Evolutionary conservation across 2,329 filamentous ascomycete genomes (phyloP).

Genomic region (Monosporascus ibericus): DNA sequence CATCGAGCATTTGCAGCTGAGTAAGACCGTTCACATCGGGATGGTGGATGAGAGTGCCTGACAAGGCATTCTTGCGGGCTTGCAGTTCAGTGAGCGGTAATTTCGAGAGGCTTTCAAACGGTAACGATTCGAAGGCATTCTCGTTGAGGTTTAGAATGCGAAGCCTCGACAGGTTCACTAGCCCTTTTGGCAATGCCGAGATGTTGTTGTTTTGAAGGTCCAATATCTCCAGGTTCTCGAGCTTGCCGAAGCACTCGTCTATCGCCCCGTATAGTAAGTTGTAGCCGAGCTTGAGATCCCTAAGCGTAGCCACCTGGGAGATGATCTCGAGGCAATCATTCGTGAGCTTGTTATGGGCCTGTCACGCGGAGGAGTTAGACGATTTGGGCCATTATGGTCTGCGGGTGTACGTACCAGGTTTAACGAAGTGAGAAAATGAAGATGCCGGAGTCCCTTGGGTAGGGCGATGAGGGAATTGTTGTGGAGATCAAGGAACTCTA

Average conservation of each 20-base stretch:
- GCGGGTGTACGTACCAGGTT: constrained; percentile 56
- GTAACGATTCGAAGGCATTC: constrained; percentile 67
- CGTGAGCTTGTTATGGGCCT: constrained; percentile 76
- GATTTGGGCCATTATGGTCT: background rate
- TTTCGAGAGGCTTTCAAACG: constrained; percentile 61
- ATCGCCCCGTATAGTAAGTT: constrained; percentile 69
- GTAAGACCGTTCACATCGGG: constrained; percentile 51
- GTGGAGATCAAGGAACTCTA: constrained; percentile 80
- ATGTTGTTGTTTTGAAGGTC: constrained; percentile 80
- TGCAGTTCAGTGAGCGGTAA: constrained; percentile 69
- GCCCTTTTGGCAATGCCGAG: constrained; percentile 58
- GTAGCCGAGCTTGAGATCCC: constrained; percentile 75
- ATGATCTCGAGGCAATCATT: constrained; percentile 69
- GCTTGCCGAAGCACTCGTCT: constrained; percentile 52
- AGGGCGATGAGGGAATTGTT: constrained; percentile 70
- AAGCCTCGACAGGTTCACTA: constrained; percentile 63
- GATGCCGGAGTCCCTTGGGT: constrained; percentile 67
- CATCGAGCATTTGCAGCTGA: constrained; percentile 67
- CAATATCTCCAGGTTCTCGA: constrained; percentile 69
- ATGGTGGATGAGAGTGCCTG: constrained; percentile 61
- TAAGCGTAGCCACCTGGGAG: constrained; percentile 63
- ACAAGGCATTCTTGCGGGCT: constrained; percentile 72
- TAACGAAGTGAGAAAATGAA: constrained; percentile 69
- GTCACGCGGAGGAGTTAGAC: constrained; percentile 14
- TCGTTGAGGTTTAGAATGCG: constrained; percentile 73